These are phyloP conservation scores for Apiospora rasikravindrae DNA, from an alignment of 2,329 filamentous ascomycete species.

Conservation along the genomic window DNA sequence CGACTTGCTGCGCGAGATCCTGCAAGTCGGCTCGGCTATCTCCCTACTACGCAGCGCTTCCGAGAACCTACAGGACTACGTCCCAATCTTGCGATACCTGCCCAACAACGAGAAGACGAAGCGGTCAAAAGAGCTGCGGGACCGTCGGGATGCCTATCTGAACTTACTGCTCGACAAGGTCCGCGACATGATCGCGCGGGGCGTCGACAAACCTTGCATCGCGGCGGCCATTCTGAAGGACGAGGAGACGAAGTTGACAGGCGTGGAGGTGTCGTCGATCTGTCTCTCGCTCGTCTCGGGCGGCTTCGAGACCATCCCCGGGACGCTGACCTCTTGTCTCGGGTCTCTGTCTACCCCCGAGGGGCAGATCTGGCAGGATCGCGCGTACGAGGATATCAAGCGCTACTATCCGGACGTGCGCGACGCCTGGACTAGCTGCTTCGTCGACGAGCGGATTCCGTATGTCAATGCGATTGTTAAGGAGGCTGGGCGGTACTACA, in stretches of 20 bases:
- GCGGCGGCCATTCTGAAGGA: slow-evolving; percentile 59
- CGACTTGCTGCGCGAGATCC: slow-evolving; percentile 54
- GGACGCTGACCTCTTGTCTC: slow-evolving; percentile 56
- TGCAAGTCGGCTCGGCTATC: slow-evolving; percentile 58
- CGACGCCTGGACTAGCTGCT: slow-evolving; percentile 52
- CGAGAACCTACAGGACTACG: slow-evolving; percentile 60
- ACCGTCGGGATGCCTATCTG: slow-evolving; percentile 54
- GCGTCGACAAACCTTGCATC: slow-evolving; percentile 60
- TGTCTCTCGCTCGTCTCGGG: slow-evolving; percentile 58
- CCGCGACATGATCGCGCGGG: slow-evolving; percentile 54
- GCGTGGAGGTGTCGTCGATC: slow-evolving; percentile 58
- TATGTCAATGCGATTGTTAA: slow-evolving; percentile 56
- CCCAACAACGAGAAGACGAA: slow-evolving; percentile 58
- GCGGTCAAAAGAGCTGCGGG: slow-evolving; percentile 51
- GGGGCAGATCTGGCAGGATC: slow-evolving; percentile 57
- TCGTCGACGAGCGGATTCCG: slow-evolving; percentile 52
- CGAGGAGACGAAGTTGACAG: slow-evolving; percentile 56
- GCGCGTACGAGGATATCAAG: slow-evolving; percentile 57
- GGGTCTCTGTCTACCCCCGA: slow-evolving; percentile 53
- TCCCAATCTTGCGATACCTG: slow-evolving; percentile 53
- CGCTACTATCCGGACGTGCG: slow-evolving; percentile 49
- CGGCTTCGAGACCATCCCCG: slow-evolving; percentile 60
- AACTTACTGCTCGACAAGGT: slow-evolving; percentile 55
- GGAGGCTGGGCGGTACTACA: slow-evolving; percentile 59
- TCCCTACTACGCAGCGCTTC: slow-evolving; percentile 54